Evolutionary conservation across 202 grass and related monocot species (phyloP), one percentile per base, ranked within the genome.

Genomic region (Carex arenaria): DNA sequence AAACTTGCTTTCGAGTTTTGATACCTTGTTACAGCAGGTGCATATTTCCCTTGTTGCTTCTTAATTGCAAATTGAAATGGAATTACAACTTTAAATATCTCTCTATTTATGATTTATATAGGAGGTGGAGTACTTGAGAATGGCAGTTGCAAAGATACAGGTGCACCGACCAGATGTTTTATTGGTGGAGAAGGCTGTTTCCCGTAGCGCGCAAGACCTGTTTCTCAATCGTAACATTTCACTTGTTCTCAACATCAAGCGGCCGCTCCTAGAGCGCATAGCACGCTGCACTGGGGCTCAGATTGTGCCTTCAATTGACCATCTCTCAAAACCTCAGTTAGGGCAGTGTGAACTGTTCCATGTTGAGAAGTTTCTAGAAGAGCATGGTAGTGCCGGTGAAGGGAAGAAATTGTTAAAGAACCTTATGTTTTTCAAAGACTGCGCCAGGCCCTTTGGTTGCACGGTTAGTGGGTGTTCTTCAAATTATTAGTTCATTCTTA

Each of bases 1-100:
- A 1, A 98, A 98, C 90, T 85, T 95, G 85, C 95, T 98, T 83
- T 98, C 95, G 69, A 98, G 95, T 95, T 95, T 98, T 86, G 95
- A 98, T 88, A 98, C 95, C 57, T 90, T 98, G 85, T 86, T 98
- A 84, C 95, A 98, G 81, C 95, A 98, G 90, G 95, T 98, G 56
- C 65, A 80, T 45, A 45, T 85, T 84, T 47, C 8, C 49, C 72
- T 71, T 79, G 20, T 83, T 54, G 67, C 20, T 34, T 72, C 67
- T 87, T 67, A n/a, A 20, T 22, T 61, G 40, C 68, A 47, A 83
- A 65, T 78, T 57, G 80, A 10, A 66, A n/a, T 72, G 52, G 60
- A 77, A 51, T n/a, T 80, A 79, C 12, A 34, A 30, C 9, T n/a
- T 80, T 65, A 34, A 34, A 57, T 77, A 9, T 77, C 8, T 56